These are phyloP conservation scores for Paraconiothyrium brasiliense DNA, from an alignment of 2,329 filamentous ascomycete species.

Conservation along the genomic window DNA sequence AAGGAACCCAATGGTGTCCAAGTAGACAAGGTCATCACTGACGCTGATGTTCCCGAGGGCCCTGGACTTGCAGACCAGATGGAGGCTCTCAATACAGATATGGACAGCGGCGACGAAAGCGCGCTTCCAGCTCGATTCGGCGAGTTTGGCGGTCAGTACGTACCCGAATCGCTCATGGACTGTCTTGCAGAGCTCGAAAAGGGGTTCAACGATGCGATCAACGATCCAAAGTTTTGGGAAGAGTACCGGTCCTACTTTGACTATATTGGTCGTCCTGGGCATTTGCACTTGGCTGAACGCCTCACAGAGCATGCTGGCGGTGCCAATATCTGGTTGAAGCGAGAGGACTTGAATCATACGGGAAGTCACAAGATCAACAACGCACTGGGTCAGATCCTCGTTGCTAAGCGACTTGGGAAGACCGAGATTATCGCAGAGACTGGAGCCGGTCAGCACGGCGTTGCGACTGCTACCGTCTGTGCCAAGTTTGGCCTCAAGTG, in stretches of 20 bases:
- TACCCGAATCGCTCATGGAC: slow-evolving; percentile 97
- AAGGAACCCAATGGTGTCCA: slow-evolving; percentile 70
- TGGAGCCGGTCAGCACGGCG: slow-evolving; percentile 95
- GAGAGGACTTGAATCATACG: slow-evolving; percentile 97
- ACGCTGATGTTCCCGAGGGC: slow-evolving; percentile 63
- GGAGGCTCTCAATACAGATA: slow-evolving; percentile 77
- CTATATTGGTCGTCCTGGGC: slow-evolving; percentile 95
- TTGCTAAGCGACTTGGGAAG: slow-evolving; percentile 88
- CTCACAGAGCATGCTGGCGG: slow-evolving; percentile 89
- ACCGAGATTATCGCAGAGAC: slow-evolving; percentile 98
- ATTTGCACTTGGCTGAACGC: slow-evolving; percentile 86
- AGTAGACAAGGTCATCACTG: slow-evolving; percentile 73
- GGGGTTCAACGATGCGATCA: slow-evolving; percentile 86
- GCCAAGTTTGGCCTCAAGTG: slow-evolving; percentile 99
- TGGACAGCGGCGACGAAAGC: slow-evolving; percentile 39
- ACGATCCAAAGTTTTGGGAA: slow-evolving; percentile 94
- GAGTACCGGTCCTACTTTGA: slow-evolving; percentile 96
- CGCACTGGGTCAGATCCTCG: slow-evolving; percentile 88
- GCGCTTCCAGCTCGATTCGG: slow-evolving; percentile 88
- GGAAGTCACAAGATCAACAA: slow-evolving; percentile 99
- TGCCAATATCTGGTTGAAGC: slow-evolving; percentile 96
- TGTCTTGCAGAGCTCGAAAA: slow-evolving; percentile 89
- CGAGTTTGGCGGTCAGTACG: slow-evolving; percentile 96
- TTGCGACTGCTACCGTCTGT: slow-evolving; percentile 95
- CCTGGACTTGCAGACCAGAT: slow-evolving; percentile 83